Evolutionary conservation across 163 green algal genomes (phyloP).

Genomic region (Botryococcus braunii): DNA sequence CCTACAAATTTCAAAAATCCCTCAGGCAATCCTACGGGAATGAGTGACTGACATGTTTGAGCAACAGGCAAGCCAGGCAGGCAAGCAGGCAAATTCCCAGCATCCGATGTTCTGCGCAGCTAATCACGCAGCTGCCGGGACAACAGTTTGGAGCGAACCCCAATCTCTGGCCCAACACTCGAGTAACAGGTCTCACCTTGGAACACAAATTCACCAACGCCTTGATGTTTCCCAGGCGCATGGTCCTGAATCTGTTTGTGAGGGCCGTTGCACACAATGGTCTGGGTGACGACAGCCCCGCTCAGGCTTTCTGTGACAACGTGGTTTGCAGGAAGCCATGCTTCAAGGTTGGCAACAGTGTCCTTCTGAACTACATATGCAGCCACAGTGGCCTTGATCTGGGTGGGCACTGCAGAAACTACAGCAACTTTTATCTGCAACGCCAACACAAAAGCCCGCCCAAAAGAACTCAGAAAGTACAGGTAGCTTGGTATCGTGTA

Average conservation of each 20-base stretch:
- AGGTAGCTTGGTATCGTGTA: no score
- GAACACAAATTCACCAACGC: conserved; percentile 8
- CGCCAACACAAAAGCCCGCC: background rate
- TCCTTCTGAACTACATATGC: conserved; percentile 22
- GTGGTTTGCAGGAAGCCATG: conserved; percentile 18
- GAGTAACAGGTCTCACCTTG: background rate
- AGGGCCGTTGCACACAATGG: conserved; percentile 9
- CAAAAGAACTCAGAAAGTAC: background rate
- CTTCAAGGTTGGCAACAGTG: conserved; percentile 10
- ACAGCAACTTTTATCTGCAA: conserved; percentile 12
- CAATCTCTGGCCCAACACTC: no score
- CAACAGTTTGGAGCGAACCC: no score
- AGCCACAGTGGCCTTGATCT: conserved; percentile 16
- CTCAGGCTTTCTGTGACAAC: conserved; percentile 16
- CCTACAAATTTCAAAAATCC: no score
- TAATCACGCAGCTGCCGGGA: no score
- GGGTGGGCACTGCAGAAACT: conserved; percentile 7
- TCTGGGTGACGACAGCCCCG: conserved; percentile 12
- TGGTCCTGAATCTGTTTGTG: background rate
- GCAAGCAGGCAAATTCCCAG: no score
- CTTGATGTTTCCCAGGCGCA: conserved; percentile 7
- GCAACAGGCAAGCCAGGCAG: no score
- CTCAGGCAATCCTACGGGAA: no score
- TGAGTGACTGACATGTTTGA: no score
- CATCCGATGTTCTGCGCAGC: no score